Percentiles rank a stretch among this genome's conserved stretches.
phyloP scores from a whole-genome alignment of 148 eudicot species.

The Gaultheria prostrata region DNA sequence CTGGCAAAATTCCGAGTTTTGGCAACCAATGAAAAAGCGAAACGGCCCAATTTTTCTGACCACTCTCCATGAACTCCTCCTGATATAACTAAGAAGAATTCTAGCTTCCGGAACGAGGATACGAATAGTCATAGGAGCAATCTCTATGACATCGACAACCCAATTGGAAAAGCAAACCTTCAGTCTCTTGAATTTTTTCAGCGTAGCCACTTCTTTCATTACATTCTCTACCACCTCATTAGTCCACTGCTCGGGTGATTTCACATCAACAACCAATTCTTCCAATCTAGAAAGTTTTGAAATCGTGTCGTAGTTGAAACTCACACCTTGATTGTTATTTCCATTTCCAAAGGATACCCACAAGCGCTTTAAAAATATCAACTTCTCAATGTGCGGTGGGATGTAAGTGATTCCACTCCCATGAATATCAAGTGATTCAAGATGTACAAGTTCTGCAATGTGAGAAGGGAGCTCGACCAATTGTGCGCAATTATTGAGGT shows the following conservation, averaged over 20 bases:
- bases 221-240: background rate
- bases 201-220: background rate
- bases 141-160: background rate
- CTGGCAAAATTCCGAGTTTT: background rate
- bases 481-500: slow-evolving; percentile 9
- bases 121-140: background rate
- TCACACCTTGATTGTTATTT: background rate
- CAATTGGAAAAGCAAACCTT: background rate
- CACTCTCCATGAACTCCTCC: background rate
- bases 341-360: slow-evolving; percentile 8
- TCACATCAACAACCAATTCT: slow-evolving; percentile 19
- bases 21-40: background rate
- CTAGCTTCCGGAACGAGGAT: background rate
- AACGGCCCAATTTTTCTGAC: background rate
- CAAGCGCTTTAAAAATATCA: slow-evolving; percentile 11
- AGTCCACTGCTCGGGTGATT: background rate
- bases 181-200: background rate
- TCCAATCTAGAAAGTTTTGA: slow-evolving; percentile 11
- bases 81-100: background rate
- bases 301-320: slow-evolving; percentile 3
- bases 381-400: background rate
- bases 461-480: slow-evolving; percentile 13
- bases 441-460: background rate
- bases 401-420: slow-evolving; percentile 17
- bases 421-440: slow-evolving; percentile 23